Base-by-base conservation (phyloP, 768 basidiomycete species). In the Amanita molliuscula region DNA sequence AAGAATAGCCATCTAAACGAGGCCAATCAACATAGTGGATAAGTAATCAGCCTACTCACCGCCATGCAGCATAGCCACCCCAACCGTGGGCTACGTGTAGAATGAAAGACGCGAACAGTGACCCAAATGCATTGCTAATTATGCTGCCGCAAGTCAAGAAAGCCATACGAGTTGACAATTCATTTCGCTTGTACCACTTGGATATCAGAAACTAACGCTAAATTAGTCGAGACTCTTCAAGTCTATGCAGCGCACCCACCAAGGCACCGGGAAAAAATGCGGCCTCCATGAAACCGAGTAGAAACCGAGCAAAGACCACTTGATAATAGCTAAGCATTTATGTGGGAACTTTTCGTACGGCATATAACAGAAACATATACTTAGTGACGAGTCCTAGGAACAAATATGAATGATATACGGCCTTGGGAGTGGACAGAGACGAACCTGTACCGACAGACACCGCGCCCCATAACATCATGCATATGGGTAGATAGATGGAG, bases 101-200 rank as follows among this genome's bases (percentile, higher is more conserved):
- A 47, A 91, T 85, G 1, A 77, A 82, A 26, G 85, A 84, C 9
- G 88, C 86, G 46, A 91, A 76, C 10, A 91, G 67, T 2, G 85
- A 74, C 3, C 88, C 88, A 60, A 90, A 88, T 0, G 87, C 88
- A 68, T 90, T 92, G 48, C 79, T 81, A 47, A 89, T 79, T 25
- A 90, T 69, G 57, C 74, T 79, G 16, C 88, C 88, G 53, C 84
- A 86, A 35, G 75, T 76, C 26, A 89, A 69, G 42, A 84, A 60
- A 4, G 86, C 82, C 10, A 76, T 84, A 47, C 85, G 71, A 45
- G 79, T 67, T 35, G 83, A 87, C 35, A 90, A 69, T 59, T 90
- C 88, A 28, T 69, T 71, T 38, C 76, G 75, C 51, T 71, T 85
- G 68, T 89, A 89, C 88, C 85, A 81, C 59, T 77, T 79, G 0